These are phyloP conservation scores for Plasmodium coatneyi DNA, from an alignment of 169 alveolate genomes.

Conservation along the genomic window DNA sequence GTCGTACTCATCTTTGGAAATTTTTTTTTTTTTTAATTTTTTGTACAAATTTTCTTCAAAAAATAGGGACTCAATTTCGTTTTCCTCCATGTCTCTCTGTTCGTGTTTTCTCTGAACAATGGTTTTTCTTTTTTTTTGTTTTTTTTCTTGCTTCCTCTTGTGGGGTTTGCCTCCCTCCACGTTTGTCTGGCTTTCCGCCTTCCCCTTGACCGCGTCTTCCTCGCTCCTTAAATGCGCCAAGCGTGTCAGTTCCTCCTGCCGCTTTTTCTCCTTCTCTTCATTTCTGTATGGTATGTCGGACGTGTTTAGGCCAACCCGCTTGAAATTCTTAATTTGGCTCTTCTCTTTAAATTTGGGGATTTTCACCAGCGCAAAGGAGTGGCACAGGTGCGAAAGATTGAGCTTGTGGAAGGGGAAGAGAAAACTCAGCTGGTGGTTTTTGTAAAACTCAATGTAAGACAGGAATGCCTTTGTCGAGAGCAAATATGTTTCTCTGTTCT, in stretches of 20 bases:
- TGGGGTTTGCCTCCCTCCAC: not conserved
- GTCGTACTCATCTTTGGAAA: conserved; percentile 49
- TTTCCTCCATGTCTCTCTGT: conserved; percentile 59
- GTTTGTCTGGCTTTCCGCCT: not conserved
- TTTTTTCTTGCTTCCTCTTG: conserved; percentile 4
- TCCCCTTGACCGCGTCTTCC: not conserved
- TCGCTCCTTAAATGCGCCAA: not conserved
- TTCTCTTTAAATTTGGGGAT: conserved; percentile 54
- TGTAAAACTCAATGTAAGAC: conserved; percentile 54
- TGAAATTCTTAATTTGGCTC: conserved; percentile 29
- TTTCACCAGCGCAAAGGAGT: conserved; percentile 39
- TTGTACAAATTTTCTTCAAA: conserved; percentile 59
- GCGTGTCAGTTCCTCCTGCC: conserved; percentile 32
- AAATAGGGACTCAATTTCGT: conserved; percentile 56
- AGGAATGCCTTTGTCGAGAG: conserved; percentile 58
- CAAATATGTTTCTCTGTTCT: conserved; percentile 41
- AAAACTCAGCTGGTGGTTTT: conserved; percentile 54
- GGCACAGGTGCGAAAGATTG: conserved; percentile 36
- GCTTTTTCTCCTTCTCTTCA: conserved; percentile 22
- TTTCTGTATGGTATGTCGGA: conserved; percentile 46
- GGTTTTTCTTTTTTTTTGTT: conserved; percentile 45
- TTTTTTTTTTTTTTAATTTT: conserved; percentile 70
- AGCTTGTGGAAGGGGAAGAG: conserved; percentile 51
- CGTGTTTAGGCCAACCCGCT: conserved; percentile 10
- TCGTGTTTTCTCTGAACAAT: conserved; percentile 67